Evolutionary conservation across 768 basidiomycete species (phyloP).

Genomic region (Sarcodon aspratus): DNA sequence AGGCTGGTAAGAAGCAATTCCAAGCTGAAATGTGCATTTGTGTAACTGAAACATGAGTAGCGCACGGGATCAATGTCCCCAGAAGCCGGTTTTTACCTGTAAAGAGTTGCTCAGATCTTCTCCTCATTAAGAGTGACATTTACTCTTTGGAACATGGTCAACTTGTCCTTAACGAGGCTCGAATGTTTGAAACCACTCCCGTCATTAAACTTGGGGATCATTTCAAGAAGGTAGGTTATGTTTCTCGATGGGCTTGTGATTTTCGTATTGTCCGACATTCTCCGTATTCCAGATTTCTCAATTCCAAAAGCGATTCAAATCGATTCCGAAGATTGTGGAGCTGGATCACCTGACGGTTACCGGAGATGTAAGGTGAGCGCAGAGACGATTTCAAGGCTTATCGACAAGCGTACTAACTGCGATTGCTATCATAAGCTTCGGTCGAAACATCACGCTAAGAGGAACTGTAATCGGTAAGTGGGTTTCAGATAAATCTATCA

Average conservation of each 20-base stretch:
- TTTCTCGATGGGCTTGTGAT: not conserved
- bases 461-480: conserved; percentile 75
- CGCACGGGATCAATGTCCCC: conserved; percentile 91
- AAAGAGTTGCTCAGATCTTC: conserved; percentile 78
- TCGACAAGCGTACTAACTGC: too few species aligned
- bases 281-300: conserved; percentile 45
- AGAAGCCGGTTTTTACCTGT: conserved; percentile 90
- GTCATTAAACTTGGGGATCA: conserved; percentile 95
- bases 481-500: not conserved
- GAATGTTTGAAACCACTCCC: conserved; percentile 84
- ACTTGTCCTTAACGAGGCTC: conserved; percentile 69
- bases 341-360: conserved; percentile 91
- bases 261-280: not conserved
- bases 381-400: not conserved
- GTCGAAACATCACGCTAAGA: conserved; percentile 73
- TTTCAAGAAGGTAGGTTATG: conserved; percentile 78
- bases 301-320: conserved; percentile 94
- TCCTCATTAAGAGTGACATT: conserved; percentile 87
- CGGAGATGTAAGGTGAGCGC: conserved; percentile 56
- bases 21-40: not conserved
- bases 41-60: conserved; percentile 26
- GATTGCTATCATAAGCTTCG: conserved; percentile 32
- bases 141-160: conserved; percentile 86
- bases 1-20: conserved; percentile 10
- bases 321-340: conserved; percentile 83